Base-by-base conservation (phyloP, 1,284 basidiomycete species). In the Pholiota adiposa region DNA sequence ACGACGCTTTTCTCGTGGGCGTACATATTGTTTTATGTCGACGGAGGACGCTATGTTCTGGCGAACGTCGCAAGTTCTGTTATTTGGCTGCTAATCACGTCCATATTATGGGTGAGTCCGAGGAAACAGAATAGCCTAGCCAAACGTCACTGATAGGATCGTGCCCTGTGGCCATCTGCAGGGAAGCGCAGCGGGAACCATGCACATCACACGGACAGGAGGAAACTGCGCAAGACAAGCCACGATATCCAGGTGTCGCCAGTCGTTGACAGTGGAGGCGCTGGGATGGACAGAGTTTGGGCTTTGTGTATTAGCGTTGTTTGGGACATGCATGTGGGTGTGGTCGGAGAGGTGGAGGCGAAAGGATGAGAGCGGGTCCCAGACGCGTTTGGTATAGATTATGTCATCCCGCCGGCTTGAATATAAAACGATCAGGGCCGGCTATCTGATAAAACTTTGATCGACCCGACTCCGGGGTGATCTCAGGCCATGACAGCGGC, bases 21-120 rank as follows among this genome's bases (percentile, higher is more conserved):
- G 34, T 92, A 91, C 67, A 77, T 90, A 63, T 67, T 90, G 34
- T 91, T 87, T 85, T 82, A 88, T 50, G 73, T 89, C 38, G 85
- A 86, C 54, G 86, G 87, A 43, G 83, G 82, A 6, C 80, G 82
- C 41, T 86, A 88, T 69, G 70, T 90, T 40, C 78, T 92, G 36
- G 90, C 89, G 12, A 86, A 84, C 68, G 78, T 92, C 27, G 88
- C 90, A 19, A 89, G 88, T 65, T 92, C 90, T n/a, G 80, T 90
- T 16, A 71, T 87, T 51, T 92, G 90, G 90, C 74, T 92, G 23
- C 70, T 85, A 23, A 68, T 87, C 40, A 89, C 89, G 1, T 77
- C 82, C 5, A 70, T 82, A 4, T 69, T 91, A 68, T 92, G 90
- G 90, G 89, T 88, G 63, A 60, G 79, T 71, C 14, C 21, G 12